These are phyloP conservation scores for Corylus heterophylla DNA, from an alignment of 306 rosid species.

Conservation along the genomic window DNA sequence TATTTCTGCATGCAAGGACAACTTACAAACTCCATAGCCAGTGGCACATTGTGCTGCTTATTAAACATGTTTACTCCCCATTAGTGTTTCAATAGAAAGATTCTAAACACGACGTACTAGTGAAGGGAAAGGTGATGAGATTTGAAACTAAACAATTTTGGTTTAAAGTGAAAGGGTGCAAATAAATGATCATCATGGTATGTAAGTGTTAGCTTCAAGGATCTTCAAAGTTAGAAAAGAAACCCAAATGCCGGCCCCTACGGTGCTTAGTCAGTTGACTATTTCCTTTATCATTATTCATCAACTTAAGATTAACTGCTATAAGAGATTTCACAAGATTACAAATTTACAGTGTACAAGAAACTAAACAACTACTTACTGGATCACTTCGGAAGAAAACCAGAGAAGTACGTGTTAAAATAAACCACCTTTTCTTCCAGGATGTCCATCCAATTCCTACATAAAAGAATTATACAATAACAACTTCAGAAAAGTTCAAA, in stretches of 20 bases:
- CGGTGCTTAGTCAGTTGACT: slow-evolving; percentile 7
- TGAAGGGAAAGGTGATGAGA: slow-evolving; percentile 1
- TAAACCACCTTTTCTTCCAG: slow-evolving; percentile 99
- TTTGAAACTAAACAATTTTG: background rate
- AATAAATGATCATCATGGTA: slow-evolving; percentile 5
- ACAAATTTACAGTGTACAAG: background rate
- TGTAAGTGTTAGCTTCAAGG: background rate
- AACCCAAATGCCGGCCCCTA: background rate
- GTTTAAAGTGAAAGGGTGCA: background rate
- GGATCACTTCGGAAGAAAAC: slow-evolving; percentile 99
- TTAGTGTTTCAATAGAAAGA: background rate
- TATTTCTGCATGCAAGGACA: background rate
- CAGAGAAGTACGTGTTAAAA: slow-evolving; percentile 81
- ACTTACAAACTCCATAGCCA: background rate
- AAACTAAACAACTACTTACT: slow-evolving; percentile 53
- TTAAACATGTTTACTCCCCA: background rate
- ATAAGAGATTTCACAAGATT: background rate
- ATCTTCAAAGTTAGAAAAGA: background rate
- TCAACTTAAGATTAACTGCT: background rate
- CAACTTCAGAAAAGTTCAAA: background rate
- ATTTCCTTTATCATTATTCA: background rate
- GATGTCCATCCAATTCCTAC: slow-evolving; percentile 99
- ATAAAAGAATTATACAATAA: slow-evolving; percentile 11
- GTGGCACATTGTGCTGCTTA: background rate
- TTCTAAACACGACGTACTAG: background rate